These are phyloP conservation scores for Starmera dryadoides DNA, from an alignment of 805 yeast species.

Conservation along the genomic window DNA sequence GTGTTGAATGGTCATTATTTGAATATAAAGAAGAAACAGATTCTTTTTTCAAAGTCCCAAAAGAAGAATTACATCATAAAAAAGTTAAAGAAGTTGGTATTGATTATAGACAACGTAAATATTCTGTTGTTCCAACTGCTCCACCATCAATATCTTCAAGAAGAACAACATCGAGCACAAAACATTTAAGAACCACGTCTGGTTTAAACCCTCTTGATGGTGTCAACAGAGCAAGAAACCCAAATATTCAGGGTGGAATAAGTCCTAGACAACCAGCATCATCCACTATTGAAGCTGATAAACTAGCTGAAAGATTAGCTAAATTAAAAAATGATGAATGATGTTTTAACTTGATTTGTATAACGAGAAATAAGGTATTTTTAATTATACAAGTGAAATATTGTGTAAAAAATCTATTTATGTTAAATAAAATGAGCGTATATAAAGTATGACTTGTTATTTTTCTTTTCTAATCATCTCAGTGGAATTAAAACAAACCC, in stretches of 20 bases:
- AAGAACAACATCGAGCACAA: conserved; percentile 1
- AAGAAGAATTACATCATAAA: conserved; percentile 32
- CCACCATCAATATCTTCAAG: conserved; percentile 29
- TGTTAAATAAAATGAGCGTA: background rate
- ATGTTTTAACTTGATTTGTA: background rate
- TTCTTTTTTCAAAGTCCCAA: conserved; percentile 64
- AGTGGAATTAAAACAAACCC: conserved; percentile 51
- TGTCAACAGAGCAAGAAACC: conserved; percentile 9
- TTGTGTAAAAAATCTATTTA: too few species aligned
- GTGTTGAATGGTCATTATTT: conserved; percentile 87
- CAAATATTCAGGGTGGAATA: background rate
- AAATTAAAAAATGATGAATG: conserved; percentile 15
- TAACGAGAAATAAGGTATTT: too few species aligned
- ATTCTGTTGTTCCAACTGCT: conserved; percentile 72
- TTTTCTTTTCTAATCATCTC: too few species aligned
- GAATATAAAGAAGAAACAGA: conserved; percentile 76
- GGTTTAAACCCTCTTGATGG: background rate
- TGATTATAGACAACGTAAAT: conserved; percentile 60
- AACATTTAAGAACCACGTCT: background rate
- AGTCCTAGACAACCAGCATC: background rate
- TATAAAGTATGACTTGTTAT: too few species aligned
- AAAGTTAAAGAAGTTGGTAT: conserved; percentile 67
- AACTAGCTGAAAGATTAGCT: conserved; percentile 24
- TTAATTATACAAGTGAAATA: too few species aligned
- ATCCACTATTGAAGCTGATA: conserved; percentile 15